Conservation (phyloP, 495 filamentous ascomycete genomes). For the Tuber indicum region DNA sequence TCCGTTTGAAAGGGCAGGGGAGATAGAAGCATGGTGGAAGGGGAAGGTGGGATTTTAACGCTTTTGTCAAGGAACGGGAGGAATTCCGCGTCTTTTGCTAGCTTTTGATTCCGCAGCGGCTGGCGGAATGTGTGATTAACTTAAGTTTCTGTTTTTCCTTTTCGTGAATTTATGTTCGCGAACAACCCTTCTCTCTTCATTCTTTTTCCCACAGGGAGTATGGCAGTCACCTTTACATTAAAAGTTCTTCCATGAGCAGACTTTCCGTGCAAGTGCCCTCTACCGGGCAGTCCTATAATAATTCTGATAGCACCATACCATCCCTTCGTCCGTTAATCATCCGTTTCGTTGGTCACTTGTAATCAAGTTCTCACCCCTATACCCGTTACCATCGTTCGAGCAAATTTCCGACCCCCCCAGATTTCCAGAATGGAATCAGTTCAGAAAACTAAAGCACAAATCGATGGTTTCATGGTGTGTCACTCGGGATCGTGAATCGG, state of each 20-base stretch:
- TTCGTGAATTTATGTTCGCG: background rate
- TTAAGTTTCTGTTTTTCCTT: background rate
- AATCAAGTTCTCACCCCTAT: background rate
- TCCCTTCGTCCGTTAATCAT: background rate
- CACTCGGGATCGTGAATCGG: background rate
- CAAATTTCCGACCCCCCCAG: background rate
- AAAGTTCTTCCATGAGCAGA: background rate
- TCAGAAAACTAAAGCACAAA: background rate
- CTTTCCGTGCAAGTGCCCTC: background rate
- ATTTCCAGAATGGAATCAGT: background rate
- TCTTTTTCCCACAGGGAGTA: background rate
- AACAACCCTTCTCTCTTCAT: background rate
- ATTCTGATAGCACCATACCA: background rate
- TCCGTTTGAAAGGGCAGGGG: constrained; percentile 60
- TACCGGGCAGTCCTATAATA: background rate
- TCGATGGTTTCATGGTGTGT: background rate
- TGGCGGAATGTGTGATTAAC: background rate
- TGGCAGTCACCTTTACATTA: background rate
- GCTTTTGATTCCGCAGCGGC: background rate
- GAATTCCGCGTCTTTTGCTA: background rate
- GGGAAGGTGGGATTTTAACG: constrained; percentile 23
- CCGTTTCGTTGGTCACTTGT: background rate
- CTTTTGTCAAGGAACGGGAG: background rate
- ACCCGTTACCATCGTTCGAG: background rate
- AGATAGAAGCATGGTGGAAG: constrained; percentile 50